Evolutionary conservation across 345 rosid species (phyloP), one percentile per base, ranked within the genome.

Genomic region (Alliaria petiolata): DNA sequence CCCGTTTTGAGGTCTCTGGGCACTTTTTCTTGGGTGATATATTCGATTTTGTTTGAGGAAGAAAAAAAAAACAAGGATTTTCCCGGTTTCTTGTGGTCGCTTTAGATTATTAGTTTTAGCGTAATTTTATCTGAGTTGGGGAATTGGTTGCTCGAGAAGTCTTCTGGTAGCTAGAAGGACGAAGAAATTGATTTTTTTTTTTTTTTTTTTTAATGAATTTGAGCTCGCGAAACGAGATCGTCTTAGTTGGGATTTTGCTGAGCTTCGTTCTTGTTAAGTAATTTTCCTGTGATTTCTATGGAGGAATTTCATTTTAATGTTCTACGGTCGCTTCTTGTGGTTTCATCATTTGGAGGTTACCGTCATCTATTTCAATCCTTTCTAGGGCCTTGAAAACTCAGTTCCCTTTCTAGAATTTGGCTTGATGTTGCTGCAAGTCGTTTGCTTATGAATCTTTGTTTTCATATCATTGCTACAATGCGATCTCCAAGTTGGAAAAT

Each of bases 341-440:
- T 20, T 62, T 43, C 35, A 39, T 30, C 61, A 38, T 61, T 61
- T 19, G 44, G 69, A 53, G 38, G 69, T 53, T 7, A 53, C 57
- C 44, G 12, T 62, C 43, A 11, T 38, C 59, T 36, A 12, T 15
- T 20, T 44, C 20, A 36, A 15, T 50, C 61, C 11, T 20, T 61
- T 39, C 4, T 28, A 13, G 14, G 17, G 31, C 31, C 62, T 43
- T 16, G 31, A 31, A 55, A n/a, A 17, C 7, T 36, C 40, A 6
- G 0, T 53, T 46, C 51, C 7, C 43, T 38, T 39, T 8, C 14
- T 28, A 8, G 26, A 51, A 2, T 20, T 71, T 71, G 44, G 16
- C 20, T 54, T 43, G 9, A 20, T 57, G 34, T 22, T 57, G 25
- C n/a, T 15, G 39, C 59, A 17, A 47, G 31, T 38, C 49, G 11